Evolutionary conservation across 805 yeast genomes (phyloP).

Genomic region (Debaryomyces tyrocola): DNA sequence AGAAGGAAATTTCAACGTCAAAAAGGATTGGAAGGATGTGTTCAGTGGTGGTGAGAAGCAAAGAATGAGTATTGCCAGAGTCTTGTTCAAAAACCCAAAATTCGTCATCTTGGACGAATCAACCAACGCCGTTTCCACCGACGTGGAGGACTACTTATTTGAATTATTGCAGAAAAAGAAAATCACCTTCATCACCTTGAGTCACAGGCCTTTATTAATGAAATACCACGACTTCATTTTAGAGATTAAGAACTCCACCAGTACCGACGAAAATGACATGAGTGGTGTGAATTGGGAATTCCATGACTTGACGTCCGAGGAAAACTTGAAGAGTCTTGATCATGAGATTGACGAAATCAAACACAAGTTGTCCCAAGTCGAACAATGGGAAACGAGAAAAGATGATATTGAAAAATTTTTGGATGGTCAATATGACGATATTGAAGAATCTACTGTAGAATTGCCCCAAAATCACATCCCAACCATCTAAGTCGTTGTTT

Average conservation of each 20-base stretch:
- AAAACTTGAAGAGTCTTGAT: constrained; percentile 66
- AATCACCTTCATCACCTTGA: constrained; percentile 76
- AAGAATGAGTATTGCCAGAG: constrained; percentile 83
- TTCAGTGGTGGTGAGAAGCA: constrained; percentile 96
- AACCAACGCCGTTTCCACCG: constrained; percentile 89
- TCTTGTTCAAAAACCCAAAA: constrained; percentile 75
- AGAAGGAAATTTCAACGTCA: constrained; percentile 53
- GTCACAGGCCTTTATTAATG: constrained; percentile 80
- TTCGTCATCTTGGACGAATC: constrained; percentile 88
- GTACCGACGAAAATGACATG: constrained; percentile 31
- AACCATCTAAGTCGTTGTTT: neutral
- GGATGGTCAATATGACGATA: constrained; percentile 39
- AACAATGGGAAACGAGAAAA: constrained; percentile 59
- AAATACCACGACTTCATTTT: constrained; percentile 80
- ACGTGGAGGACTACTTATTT: constrained; percentile 84
- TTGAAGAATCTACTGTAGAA: constrained; percentile 7
- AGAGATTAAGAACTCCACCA: constrained; percentile 54
- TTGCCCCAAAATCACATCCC: constrained; percentile 2
- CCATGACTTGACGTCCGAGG: constrained; percentile 64
- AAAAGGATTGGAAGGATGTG: constrained; percentile 83
- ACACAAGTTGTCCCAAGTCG: constrained; percentile 57
- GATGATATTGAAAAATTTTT: constrained; percentile 53
- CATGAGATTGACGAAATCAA: constrained; percentile 72
- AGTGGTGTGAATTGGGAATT: constrained; percentile 44
- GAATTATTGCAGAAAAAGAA: constrained; percentile 67